Evolutionary conservation across 495 filamentous ascomycete genomes (phyloP).

Genomic region (Penicillium simplicissimum): DNA sequence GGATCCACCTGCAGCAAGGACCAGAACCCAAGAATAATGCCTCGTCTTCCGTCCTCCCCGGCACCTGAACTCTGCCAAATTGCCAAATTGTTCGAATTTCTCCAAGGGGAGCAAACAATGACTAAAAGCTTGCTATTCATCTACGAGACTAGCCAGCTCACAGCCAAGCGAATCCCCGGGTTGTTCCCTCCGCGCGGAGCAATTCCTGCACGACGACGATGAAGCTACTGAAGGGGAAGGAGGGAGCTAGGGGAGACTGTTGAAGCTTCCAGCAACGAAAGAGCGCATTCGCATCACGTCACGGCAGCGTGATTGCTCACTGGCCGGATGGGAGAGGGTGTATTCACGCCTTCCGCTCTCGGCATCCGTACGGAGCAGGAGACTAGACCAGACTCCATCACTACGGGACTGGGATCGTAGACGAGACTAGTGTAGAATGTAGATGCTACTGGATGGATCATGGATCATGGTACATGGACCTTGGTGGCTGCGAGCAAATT

Average conservation of each 20-base stretch:
- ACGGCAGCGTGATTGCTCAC: not conserved
- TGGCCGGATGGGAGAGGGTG: not conserved
- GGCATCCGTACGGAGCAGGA: not conserved
- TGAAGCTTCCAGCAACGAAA: not conserved
- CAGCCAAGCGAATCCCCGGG: not conserved
- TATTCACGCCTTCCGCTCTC: not conserved
- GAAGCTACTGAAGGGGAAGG: not conserved
- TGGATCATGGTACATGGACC: no score
- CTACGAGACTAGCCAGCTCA: not conserved
- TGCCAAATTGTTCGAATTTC: no score
- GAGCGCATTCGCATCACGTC: not conserved
- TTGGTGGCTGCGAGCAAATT: no score
- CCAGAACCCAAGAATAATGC: not conserved
- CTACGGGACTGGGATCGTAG: no score
- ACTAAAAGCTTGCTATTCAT: not conserved
- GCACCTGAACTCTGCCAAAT: not conserved
- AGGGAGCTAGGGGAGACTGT: not conserved
- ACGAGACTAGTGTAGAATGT: no score
- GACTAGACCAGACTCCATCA: not conserved
- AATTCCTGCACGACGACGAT: not conserved
- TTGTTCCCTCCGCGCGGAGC: not conserved
- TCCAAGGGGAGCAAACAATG: not conserved
- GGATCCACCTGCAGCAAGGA: not conserved
- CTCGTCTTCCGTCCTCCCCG: not conserved
- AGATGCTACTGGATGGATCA: no score